Conservation (phyloP, 192 early-diverging fungal species). For the Coemansia sp. region DNA sequence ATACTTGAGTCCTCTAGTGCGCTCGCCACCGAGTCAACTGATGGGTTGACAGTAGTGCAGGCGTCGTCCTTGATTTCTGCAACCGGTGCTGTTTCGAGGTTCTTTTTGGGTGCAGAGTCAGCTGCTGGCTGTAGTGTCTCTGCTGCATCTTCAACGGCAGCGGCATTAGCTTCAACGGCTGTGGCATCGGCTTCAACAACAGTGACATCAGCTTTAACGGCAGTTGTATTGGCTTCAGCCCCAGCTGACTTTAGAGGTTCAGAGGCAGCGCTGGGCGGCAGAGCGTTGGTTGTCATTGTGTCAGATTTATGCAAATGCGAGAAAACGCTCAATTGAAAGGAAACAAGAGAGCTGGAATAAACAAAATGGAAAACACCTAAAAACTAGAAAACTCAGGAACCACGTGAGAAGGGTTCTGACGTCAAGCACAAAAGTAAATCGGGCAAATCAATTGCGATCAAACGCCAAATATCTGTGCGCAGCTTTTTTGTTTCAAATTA, state of each 20-base stretch:
- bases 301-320: not conserved
- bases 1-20: slow-evolving; percentile 13
- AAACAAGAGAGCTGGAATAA: not conserved
- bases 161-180: not conserved
- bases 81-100: not conserved
- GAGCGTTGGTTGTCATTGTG: not conserved
- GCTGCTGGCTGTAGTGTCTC: not conserved
- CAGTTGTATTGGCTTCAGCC: not conserved
- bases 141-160: not conserved
- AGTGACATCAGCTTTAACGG: not conserved
- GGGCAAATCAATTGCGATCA: not conserved
- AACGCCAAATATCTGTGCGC: not conserved
- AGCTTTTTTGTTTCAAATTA: not conserved
- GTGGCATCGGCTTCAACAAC: not conserved
- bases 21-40: slow-evolving; percentile 7
- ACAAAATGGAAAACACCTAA: not conserved
- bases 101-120: not conserved
- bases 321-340: not conserved
- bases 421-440: not conserved
- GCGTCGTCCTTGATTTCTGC: slow-evolving; percentile 2
- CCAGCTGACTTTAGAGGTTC: not conserved
- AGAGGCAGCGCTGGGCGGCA: not conserved
- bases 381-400: not conserved
- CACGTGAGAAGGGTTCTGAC: not conserved
- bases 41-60: not conserved